Percentiles rank a stretch among this genome's conserved stretches.
These are phyloP conservation scores for Colletotrichum sp. DNA, from an alignment of 2,329 filamentous ascomycete species.

Conservation along the genomic window DNA sequence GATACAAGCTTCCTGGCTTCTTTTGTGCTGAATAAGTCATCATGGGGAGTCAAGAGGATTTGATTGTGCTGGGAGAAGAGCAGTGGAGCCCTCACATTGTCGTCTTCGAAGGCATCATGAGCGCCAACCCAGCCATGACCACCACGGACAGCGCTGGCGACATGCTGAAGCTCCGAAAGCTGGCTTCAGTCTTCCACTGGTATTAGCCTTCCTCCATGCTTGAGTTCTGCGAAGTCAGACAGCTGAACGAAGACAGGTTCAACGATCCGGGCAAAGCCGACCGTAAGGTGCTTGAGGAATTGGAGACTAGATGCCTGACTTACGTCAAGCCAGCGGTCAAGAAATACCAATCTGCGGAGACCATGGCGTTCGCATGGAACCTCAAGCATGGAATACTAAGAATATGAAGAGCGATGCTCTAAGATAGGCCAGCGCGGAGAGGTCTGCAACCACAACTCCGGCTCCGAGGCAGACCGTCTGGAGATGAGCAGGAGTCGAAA, in stretches of 20 bases:
- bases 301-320: background rate
- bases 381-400: background rate
- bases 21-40: background rate
- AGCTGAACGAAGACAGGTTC: background rate
- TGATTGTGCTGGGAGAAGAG: background rate
- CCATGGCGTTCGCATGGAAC: background rate
- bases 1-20: background rate
- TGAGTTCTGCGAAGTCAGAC: background rate
- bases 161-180: background rate
- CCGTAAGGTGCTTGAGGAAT: background rate
- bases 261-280: background rate
- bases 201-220: background rate
- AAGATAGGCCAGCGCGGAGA: background rate
- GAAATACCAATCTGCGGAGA: background rate
- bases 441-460: background rate
- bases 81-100: background rate
- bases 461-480: background rate
- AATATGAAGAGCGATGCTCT: background rate
- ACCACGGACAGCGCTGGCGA: background rate
- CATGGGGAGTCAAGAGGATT: background rate
- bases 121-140: background rate
- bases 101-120: background rate
- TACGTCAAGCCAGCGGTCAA: background rate
- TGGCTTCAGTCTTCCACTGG: background rate
- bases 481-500: background rate